A percentile compares a stretch with the other conserved stretches of the same genome.
Conservation (phyloP, 1,284 basidiomycete species). For the Papiliotrema flavescens region DNA sequence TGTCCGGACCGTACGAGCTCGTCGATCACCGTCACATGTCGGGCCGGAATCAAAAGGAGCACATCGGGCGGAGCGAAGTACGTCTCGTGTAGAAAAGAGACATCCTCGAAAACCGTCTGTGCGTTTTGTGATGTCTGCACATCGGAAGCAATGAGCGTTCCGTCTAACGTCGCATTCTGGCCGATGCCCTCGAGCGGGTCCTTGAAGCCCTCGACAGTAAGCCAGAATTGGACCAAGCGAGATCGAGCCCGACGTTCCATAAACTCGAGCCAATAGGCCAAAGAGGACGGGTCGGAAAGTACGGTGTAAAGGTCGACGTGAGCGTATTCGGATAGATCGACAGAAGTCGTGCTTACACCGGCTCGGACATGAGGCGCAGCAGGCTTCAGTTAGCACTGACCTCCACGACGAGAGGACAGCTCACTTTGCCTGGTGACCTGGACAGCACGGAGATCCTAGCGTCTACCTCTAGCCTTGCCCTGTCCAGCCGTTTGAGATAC, state of each 20-base stretch:
- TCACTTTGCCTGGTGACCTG: constrained; percentile 41
- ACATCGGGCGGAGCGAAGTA: constrained; percentile 61
- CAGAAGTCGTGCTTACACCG: neutral
- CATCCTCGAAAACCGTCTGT: constrained; percentile 60
- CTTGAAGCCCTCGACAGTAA: constrained; percentile 95
- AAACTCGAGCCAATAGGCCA: constrained; percentile 96
- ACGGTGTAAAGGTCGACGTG: constrained; percentile 54
- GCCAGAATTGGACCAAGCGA: constrained; percentile 90
- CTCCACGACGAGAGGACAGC: neutral
- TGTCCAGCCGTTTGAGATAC: constrained; percentile 81
- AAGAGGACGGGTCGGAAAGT: constrained; percentile 77
- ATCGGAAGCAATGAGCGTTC: constrained; percentile 1
- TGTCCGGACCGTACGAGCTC: neutral
- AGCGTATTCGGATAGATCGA: neutral
- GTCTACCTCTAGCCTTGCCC: constrained; percentile 79
- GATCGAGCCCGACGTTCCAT: constrained; percentile 87
- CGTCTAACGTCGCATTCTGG: constrained; percentile 32
- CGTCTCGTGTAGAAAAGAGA: constrained; percentile 75
- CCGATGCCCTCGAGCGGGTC: constrained; percentile 84
- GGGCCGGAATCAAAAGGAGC: constrained; percentile 16
- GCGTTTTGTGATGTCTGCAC: neutral
- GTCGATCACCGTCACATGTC: constrained; percentile 17
- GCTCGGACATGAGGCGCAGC: neutral
- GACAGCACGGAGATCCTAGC: constrained; percentile 76
- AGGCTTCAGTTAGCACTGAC: neutral